These are phyloP conservation scores for Colletotrichum gloeosporioides DNA, from an alignment of 2,329 filamentous ascomycete species.

Conservation along the genomic window DNA sequence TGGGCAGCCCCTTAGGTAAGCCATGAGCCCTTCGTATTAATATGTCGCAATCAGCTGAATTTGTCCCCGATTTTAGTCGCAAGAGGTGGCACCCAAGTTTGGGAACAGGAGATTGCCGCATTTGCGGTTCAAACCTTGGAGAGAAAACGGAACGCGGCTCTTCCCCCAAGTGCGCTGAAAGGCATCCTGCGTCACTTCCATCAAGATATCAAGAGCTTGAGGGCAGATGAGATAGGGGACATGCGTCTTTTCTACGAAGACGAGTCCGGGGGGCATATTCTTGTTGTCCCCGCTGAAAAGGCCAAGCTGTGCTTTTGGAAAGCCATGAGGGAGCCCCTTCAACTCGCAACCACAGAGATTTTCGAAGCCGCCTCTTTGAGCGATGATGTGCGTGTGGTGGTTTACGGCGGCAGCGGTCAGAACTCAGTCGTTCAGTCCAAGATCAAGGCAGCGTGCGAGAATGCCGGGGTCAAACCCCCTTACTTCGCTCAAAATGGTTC, in stretches of 20 bases:
- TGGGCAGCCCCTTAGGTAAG: no score
- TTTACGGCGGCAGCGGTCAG: not conserved
- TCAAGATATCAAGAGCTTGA: no score
- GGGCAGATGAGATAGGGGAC: no score
- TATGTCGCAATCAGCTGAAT: no score
- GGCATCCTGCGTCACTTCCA: no score
- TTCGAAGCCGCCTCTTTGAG: not conserved
- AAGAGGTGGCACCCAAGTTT: not conserved
- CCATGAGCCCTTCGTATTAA: no score
- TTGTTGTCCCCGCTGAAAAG: not conserved
- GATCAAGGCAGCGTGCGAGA: not conserved
- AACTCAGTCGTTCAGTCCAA: not conserved
- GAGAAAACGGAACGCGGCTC: not conserved
- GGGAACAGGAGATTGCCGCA: not conserved
- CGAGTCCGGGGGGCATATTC: no score
- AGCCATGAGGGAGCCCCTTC: not conserved
- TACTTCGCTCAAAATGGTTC: not conserved
- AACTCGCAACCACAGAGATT: no score
- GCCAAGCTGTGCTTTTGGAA: not conserved
- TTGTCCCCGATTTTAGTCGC: no score
- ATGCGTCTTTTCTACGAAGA: no score
- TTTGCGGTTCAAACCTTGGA: not conserved
- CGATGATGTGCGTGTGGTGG: not conserved
- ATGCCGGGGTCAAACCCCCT: not conserved
- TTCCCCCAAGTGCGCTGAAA: not conserved